Base-by-base conservation (phyloP, 2,329 filamentous ascomycete genomes). In the Ophiostoma sp. region DNA sequence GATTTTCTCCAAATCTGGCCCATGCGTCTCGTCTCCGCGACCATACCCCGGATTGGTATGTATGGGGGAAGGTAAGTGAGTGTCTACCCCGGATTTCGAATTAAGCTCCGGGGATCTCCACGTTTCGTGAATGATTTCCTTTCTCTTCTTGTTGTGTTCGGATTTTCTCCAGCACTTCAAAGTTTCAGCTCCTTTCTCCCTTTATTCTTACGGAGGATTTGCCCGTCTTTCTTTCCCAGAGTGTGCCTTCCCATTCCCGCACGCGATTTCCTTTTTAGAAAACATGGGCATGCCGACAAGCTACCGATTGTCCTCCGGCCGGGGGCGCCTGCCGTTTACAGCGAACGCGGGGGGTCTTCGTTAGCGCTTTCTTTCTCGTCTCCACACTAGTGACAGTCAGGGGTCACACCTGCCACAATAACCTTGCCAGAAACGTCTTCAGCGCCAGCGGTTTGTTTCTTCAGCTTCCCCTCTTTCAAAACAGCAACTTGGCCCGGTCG, bases 1-100 rank as follows among this genome's bases (percentile, higher is more conserved):
- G 57, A 63, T n/a, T 39, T 39, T 63, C 33, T 31, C 55, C 55
- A 57, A 31, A 15, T 57, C 55, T 57, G 12, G 17, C 3, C 55
- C 55, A 31, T 57, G 55, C 36, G 61, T 42, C 19, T 42, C 19
- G 25, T 42, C 33, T 64, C 61, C 61, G 61, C 61, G 36, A 39
- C 17, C 61, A 63, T 63, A 63, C 61, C 61, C 61, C 61, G n/a
- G 61, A 64, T 64, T 64, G 33, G 31, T 57, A 11, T 63, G 15
- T n/a, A 36, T 63, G 57, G 31, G 17, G 36, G 9, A 12, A 2
- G 17, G 19, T 25, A 17, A 28, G 11, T 25, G 17, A 50, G 48
- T 39, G 22, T 6, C 17, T 70, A 70, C 68, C 68, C 68, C 68
- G 33, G 68, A 70, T 70, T 70, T 42, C 68, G 64, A 50, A 33